Evolutionary conservation across 345 rosid genomes (phyloP).

Genomic region (Brassica cretica): DNA sequence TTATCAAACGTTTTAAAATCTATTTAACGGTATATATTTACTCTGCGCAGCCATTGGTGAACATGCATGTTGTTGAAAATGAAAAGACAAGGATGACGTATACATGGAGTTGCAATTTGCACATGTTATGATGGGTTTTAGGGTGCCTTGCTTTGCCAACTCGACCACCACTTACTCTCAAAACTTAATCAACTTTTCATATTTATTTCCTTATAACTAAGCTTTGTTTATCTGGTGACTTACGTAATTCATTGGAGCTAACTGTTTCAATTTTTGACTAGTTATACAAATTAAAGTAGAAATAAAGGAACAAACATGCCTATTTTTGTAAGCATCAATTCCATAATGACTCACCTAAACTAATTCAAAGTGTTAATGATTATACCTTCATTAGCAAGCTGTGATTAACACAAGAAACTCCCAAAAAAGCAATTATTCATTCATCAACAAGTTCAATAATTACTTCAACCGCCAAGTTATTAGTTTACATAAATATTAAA

Average conservation of each 20-base stretch:
- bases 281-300: background rate
- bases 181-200: background rate
- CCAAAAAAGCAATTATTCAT: slow-evolving; percentile 28
- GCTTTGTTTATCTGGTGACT: background rate
- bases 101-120: slow-evolving; percentile 22
- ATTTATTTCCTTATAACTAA: slow-evolving; percentile 13
- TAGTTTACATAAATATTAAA: slow-evolving; percentile 12
- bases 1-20: background rate
- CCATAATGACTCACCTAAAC: slow-evolving; percentile 11
- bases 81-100: slow-evolving; percentile 33
- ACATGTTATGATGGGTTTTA: slow-evolving; percentile 37
- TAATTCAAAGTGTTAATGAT: slow-evolving; percentile 18
- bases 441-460: slow-evolving; percentile 35
- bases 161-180: slow-evolving; percentile 30
- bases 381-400: slow-evolving; percentile 31
- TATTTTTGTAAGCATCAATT: slow-evolving; percentile 4
- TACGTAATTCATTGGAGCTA: slow-evolving; percentile 6
- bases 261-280: background rate
- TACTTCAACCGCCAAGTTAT: slow-evolving; percentile 27
- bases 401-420: background rate
- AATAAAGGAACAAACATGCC: background rate
- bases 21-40: slow-evolving; percentile 23
- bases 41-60: slow-evolving; percentile 29
- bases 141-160: slow-evolving; percentile 36
- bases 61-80: slow-evolving; percentile 27